Base-by-base conservation (phyloP, 1,284 basidiomycete species). In the Cutaneotrichosporon cyanovorans region DNA sequence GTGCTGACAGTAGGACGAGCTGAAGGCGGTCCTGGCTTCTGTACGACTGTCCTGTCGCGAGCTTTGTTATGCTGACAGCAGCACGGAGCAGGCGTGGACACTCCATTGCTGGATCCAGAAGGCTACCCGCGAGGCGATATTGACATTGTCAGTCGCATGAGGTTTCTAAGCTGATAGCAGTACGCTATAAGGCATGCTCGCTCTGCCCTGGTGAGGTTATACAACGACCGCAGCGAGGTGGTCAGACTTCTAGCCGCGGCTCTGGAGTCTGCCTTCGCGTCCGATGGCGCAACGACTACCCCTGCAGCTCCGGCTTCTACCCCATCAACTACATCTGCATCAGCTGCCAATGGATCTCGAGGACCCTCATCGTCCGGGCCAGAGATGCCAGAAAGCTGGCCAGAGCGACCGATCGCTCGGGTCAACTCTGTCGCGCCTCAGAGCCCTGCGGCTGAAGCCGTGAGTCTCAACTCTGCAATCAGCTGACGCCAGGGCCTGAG, bases 401-500 rank as follows among this genome's bases (percentile, higher is more conserved):
- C 55, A 8, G 53, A 61, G 35, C 51, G 58, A 40, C 14, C 58
- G 33, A 85, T 91, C 62, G 87, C 87, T 0, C 81, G 74, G 59
- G 85, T 92, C 8, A 81, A 89, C 57, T 79, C 76, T 5, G 83
- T 92, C 15, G 81, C 84, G 0, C 81, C 82, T 0, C 75, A 73
- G 5, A 87, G 86, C 69, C 89, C 86, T 8, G 87, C 87, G 19
- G 78, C 80, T 11, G 75, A 81, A 58, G 83, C 87, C 34, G 88
- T 90, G 66, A 57, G 83, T 74, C 82, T 73, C 22, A n/a, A 15
- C 39, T 21, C 21, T 46, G 22, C 22, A 21, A 45, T n/a, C n/a
- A n/a, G 34, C 39, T 48, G 37, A 57, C 37, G 10, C 11, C 50
- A 90, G 87, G 84, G 82, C 18, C 70, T 90, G 40, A 73, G 76